Conservation (phyloP, 2,329 filamentous ascomycete species). For the Aspergillus sp. region DNA sequence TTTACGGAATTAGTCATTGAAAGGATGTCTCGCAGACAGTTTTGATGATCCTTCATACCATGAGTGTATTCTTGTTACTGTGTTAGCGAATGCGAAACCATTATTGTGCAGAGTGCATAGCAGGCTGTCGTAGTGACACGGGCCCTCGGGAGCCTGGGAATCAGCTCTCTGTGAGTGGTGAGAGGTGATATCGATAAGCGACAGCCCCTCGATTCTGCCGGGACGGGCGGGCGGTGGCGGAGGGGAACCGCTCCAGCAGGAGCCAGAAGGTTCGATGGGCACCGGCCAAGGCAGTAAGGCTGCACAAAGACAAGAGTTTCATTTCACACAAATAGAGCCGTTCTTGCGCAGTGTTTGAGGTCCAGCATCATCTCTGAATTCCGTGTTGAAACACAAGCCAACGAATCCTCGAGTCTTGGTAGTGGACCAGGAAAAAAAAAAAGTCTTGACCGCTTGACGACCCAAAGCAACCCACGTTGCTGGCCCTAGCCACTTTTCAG, state of each 20-base stretch:
- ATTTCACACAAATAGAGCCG: background rate
- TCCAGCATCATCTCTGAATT: conserved; percentile 1
- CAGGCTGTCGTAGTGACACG: background rate
- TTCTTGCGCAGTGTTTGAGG: background rate
- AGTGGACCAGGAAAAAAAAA: conserved; percentile 17
- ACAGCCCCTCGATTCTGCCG: conserved; percentile 26
- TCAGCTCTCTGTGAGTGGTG: background rate
- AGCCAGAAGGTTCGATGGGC: conserved; percentile 44
- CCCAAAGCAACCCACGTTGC: conserved; percentile 20
- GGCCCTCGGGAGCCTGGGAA: background rate
- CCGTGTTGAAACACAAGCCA: background rate
- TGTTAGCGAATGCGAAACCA: background rate
- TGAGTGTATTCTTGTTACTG: background rate
- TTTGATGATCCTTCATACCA: background rate
- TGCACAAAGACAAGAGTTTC: conserved; percentile 2
- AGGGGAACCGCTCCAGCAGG: conserved; percentile 27
- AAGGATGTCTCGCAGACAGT: background rate
- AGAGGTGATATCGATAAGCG: conserved; percentile 21
- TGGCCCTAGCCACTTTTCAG: conserved; percentile 24
- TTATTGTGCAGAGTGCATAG: background rate
- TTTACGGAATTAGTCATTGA: conserved; percentile 2
- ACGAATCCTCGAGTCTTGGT: background rate
- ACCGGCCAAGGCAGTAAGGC: conserved; percentile 9
- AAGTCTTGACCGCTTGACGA: conserved; percentile 27
- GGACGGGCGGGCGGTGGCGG: conserved; percentile 25